Evolutionary conservation across 1,284 basidiomycete species (phyloP).

Genomic region (Limonomyces culmigenus): DNA sequence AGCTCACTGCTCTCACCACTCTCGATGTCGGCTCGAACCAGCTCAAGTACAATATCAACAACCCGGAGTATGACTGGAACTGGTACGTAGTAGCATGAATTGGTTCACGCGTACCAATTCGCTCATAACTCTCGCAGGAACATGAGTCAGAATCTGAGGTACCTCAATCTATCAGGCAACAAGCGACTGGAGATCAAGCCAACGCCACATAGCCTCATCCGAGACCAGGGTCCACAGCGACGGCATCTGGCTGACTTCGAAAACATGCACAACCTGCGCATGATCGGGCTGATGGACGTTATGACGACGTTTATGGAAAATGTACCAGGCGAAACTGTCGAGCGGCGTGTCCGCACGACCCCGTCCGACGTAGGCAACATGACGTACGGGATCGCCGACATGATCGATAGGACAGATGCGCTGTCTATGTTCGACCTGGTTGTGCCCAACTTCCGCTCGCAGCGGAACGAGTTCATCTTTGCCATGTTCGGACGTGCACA

Average conservation of each 20-base stretch:
- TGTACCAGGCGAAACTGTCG: conserved; percentile 81
- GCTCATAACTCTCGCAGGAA: conserved; percentile 45
- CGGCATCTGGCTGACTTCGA: conserved; percentile 72
- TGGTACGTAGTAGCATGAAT: conserved; percentile 61
- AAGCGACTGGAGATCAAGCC: conserved; percentile 81
- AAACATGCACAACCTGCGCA: conserved; percentile 65
- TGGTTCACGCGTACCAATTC: conserved; percentile 2
- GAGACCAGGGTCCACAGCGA: conserved; percentile 12
- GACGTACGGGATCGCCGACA: conserved; percentile 95
- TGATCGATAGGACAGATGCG: conserved; percentile 61
- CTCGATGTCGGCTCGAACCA: conserved; percentile 92
- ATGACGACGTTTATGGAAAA: conserved; percentile 68
- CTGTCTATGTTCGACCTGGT: conserved; percentile 90
- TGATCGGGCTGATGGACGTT: conserved; percentile 96
- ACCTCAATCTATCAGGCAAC: conserved; percentile 81
- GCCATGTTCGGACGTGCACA: conserved; percentile 85
- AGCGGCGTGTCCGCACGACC: conserved; percentile 86
- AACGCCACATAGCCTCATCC: conserved; percentile 15
- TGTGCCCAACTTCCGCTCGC: conserved; percentile 72
- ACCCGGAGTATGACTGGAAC: conserved; percentile 99
- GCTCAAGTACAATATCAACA: conserved; percentile 96
- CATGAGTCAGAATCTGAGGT: conserved; percentile 85
- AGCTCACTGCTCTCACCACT: conserved; percentile 64
- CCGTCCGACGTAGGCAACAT: conserved; percentile 83
- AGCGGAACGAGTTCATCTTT: conserved; percentile 77